phyloP scores from a whole-genome alignment of 2,329 filamentous ascomycete species.

The Aureobasidium sp. region DNA sequence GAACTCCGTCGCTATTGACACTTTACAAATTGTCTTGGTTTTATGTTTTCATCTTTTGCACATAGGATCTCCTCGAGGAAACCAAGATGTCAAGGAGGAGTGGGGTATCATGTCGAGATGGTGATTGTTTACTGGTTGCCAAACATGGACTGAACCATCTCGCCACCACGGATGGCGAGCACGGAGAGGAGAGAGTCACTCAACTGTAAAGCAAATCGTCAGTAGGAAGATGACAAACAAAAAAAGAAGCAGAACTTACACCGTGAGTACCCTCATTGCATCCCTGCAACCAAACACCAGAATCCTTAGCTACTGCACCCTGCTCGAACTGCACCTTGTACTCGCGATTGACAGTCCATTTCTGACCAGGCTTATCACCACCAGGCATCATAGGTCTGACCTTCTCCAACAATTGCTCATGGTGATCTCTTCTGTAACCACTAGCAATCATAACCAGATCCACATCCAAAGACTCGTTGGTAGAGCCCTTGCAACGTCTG shows the following conservation, averaged over 20 bases:
- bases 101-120: not conserved
- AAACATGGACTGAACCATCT: slow-evolving; percentile 43
- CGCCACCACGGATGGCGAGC: slow-evolving; percentile 38
- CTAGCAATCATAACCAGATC: slow-evolving; percentile 90
- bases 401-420: slow-evolving; percentile 77
- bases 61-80: not conserved
- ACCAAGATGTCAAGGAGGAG: not conserved
- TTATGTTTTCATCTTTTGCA: not conserved
- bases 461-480: slow-evolving; percentile 73
- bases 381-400: slow-evolving; percentile 72
- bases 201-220: slow-evolving; percentile 13
- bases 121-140: slow-evolving; percentile 23
- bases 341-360: slow-evolving; percentile 77
- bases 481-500: slow-evolving; percentile 39
- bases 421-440: slow-evolving; percentile 82
- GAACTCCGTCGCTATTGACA: slow-evolving; percentile 9
- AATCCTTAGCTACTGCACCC: slow-evolving; percentile 72
- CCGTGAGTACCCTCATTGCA: slow-evolving; percentile 95
- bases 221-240: not conserved
- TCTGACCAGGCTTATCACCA: slow-evolving; percentile 48
- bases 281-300: slow-evolving; percentile 92
- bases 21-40: not conserved
- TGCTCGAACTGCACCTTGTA: slow-evolving; percentile 80
- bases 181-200: slow-evolving; percentile 42
- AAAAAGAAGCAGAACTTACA: slow-evolving; percentile 60